Conservation (phyloP, 148 eudicot species). For the Cornus controversa region DNA sequence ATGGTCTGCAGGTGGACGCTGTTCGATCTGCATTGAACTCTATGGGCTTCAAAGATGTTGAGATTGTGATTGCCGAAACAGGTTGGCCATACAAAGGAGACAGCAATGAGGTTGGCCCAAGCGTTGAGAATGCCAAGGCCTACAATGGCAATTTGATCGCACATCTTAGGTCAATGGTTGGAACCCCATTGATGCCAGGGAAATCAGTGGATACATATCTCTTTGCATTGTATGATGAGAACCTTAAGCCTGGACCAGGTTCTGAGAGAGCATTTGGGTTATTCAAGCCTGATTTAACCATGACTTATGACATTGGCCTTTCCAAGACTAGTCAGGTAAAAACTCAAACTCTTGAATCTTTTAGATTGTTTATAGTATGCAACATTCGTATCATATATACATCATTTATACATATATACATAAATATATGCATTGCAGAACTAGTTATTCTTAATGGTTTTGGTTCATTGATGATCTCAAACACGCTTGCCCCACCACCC, state of each 20-base stretch:
- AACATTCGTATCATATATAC: no score
- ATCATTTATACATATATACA: not conserved
- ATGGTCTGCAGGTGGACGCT: slow-evolving; percentile 46
- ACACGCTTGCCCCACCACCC: not conserved
- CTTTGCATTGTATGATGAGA: slow-evolving; percentile 60
- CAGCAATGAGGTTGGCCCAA: slow-evolving; percentile 50
- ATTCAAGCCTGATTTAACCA: slow-evolving; percentile 46
- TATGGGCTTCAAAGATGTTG: slow-evolving; percentile 48
- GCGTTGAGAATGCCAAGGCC: slow-evolving; percentile 60
- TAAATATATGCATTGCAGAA: not conserved
- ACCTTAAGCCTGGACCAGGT: slow-evolving; percentile 51
- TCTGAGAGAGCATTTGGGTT: slow-evolving; percentile 63
- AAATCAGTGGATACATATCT: slow-evolving; percentile 55
- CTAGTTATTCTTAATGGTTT: not conserved
- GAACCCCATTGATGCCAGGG: slow-evolving; percentile 68
- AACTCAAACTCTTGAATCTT: not conserved
- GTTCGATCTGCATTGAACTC: slow-evolving; percentile 50
- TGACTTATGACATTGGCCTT: slow-evolving; percentile 47
- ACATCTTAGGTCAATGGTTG: slow-evolving; percentile 52
- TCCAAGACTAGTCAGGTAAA: slow-evolving; percentile 40
- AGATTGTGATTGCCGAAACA: slow-evolving; percentile 64
- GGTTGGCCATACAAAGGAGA: slow-evolving; percentile 71
- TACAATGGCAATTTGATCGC: slow-evolving; percentile 48
- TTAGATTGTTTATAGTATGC: not conserved
- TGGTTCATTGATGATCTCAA: not conserved